A percentile compares a stretch with the other conserved stretches of the same genome.
Evolutionary conservation across 805 yeast genomes (phyloP).

Genomic region (Saturnispora zaruensis): DNA sequence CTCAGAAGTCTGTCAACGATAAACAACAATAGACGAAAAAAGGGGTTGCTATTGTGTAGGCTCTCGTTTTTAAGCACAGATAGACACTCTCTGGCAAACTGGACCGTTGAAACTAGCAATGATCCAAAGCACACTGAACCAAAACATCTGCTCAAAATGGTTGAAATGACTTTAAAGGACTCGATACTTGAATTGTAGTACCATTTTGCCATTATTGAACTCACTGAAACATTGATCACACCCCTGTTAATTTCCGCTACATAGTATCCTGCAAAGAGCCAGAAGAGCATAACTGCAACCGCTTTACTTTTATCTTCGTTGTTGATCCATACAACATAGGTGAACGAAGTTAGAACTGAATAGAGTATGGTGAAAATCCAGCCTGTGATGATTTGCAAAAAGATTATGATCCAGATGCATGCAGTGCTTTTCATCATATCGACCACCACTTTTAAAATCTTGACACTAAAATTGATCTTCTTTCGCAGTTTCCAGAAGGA

Average conservation of each 20-base stretch:
- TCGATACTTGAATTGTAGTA: constrained; percentile 67
- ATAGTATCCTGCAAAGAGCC: constrained; percentile 76
- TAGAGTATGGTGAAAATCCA: constrained; percentile 61
- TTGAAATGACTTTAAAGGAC: constrained; percentile 61
- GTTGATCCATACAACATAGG: constrained; percentile 63
- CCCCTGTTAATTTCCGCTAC: constrained; percentile 76
- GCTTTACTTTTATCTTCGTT: constrained; percentile 1
- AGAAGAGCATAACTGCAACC: constrained; percentile 50
- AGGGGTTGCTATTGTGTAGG: not conserved
- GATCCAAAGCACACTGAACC: constrained; percentile 83
- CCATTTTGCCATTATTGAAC: constrained; percentile 89
- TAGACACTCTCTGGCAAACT: constrained; percentile 20
- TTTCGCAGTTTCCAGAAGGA: constrained; percentile 18
- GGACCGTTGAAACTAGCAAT: constrained; percentile 65
- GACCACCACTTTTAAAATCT: constrained; percentile 36
- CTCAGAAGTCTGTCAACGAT: not conserved
- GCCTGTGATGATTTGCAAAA: constrained; percentile 36
- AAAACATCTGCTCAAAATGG: constrained; percentile 72
- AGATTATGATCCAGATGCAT: constrained; percentile 45
- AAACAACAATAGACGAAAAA: constrained; percentile 3
- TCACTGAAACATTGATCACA: constrained; percentile 69
- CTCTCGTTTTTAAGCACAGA: not conserved
- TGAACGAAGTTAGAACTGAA: constrained; percentile 59
- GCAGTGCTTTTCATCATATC: constrained; percentile 67
- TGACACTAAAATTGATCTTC: constrained; percentile 24